Conservation (phyloP, 2,329 filamentous ascomycete species). For the Stachybotrys elegans region DNA sequence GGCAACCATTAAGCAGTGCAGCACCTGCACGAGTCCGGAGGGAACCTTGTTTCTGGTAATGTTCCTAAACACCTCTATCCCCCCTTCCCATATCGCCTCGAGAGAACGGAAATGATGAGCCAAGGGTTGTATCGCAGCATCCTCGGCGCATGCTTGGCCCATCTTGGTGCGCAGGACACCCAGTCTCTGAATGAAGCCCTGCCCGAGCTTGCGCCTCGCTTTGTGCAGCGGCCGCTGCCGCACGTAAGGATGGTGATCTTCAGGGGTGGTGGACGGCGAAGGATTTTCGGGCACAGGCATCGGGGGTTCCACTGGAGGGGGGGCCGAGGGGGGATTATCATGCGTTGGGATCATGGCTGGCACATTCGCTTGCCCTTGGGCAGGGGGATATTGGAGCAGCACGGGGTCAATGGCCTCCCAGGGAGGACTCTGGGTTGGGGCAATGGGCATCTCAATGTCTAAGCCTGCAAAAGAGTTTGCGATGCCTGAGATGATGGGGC, state of each 20-base stretch:
- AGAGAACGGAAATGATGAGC: slow-evolving; percentile 4
- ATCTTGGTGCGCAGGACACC: slow-evolving; percentile 1
- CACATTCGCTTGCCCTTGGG: no score
- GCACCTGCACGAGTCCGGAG: slow-evolving; percentile 6
- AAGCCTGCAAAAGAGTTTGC: no score
- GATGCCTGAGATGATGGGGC: no score
- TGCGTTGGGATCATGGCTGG: no score
- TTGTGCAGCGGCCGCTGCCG: not conserved
- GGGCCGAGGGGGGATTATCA: no score
- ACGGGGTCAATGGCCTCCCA: no score
- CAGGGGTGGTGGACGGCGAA: no score
- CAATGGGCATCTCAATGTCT: no score
- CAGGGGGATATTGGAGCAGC: no score
- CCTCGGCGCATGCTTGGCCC: slow-evolving; percentile 1
- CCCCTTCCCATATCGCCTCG: slow-evolving; percentile 8
- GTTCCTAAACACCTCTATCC: slow-evolving; percentile 11
- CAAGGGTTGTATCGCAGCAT: slow-evolving; percentile 4
- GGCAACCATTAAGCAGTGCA: slow-evolving; percentile 14
- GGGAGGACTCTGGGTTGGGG: no score
- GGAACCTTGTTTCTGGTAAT: slow-evolving; percentile 12
- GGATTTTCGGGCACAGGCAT: not conserved
- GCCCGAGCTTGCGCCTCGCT: not conserved
- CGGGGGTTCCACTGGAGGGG: not conserved
- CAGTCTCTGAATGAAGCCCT: not conserved
- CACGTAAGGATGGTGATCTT: not conserved